Conservation (phyloP, 2,329 filamentous ascomycete genomes). For the Claviceps fusiformis region DNA sequence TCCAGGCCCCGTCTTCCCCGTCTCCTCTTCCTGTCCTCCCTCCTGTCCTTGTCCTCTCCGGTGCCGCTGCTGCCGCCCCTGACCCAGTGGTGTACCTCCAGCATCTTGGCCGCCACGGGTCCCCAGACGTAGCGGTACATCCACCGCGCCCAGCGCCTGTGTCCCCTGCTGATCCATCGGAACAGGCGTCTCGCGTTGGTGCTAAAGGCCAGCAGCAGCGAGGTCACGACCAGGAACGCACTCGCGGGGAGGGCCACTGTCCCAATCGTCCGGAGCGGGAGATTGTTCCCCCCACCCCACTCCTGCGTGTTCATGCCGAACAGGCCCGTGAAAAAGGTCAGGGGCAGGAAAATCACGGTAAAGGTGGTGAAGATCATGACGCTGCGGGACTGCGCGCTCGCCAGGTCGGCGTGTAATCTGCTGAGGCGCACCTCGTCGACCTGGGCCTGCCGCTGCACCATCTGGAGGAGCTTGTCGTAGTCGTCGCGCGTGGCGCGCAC, state of each 20-base stretch:
- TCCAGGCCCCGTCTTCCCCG: slow-evolving; percentile 6
- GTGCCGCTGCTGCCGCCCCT: not conserved
- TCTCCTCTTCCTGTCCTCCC: slow-evolving; percentile 4
- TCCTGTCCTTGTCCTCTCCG: slow-evolving; percentile 6
- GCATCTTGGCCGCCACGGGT: slow-evolving; percentile 9
- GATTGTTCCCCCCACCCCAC: slow-evolving; percentile 38
- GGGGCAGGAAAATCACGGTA: slow-evolving; percentile 48
- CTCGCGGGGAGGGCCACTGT: slow-evolving; percentile 35
- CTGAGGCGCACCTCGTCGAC: slow-evolving; percentile 52
- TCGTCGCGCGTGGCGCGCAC: slow-evolving; percentile 45
- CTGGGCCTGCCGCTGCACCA: slow-evolving; percentile 53
- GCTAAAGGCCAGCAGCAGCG: slow-evolving; percentile 44
- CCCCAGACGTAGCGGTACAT: slow-evolving; percentile 12
- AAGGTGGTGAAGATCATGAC: slow-evolving; percentile 55
- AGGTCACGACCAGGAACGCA: slow-evolving; percentile 31
- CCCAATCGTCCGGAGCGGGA: slow-evolving; percentile 31
- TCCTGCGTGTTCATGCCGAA: slow-evolving; percentile 53
- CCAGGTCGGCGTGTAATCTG: slow-evolving; percentile 47
- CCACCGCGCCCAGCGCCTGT: slow-evolving; percentile 8
- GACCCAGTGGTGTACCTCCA: no score
- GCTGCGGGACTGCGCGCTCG: slow-evolving; percentile 46
- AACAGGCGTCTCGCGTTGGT: slow-evolving; percentile 25
- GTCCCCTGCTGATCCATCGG: slow-evolving; percentile 11
- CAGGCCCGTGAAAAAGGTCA: slow-evolving; percentile 51
- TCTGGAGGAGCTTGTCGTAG: slow-evolving; percentile 52